Percentiles rank a stretch among this genome's conserved stretches.
Evolutionary conservation across 2,329 filamentous ascomycete species (phyloP).

Genomic region (Alternaria novae-zelandiae): DNA sequence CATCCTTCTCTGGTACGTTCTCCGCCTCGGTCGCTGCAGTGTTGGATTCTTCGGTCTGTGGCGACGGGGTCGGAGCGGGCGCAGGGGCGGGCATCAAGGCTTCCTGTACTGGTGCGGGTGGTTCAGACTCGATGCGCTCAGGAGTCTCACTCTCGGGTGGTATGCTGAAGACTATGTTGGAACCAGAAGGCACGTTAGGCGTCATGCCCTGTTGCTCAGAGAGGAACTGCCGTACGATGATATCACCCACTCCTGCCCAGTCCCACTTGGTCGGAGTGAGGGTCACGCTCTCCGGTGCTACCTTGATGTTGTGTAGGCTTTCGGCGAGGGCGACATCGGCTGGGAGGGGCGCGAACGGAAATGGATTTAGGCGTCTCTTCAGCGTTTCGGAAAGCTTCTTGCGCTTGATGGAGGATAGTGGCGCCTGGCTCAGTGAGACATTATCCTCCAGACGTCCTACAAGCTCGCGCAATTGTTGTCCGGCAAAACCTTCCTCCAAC

Average conservation of each 20-base stretch:
- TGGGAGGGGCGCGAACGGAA: conserved; percentile 50
- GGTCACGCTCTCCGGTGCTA: conserved; percentile 46
- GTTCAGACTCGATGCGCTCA: conserved; percentile 14
- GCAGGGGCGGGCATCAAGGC: conserved; percentile 8
- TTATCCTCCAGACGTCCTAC: conserved; percentile 61
- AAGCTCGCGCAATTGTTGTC: conserved; percentile 49
- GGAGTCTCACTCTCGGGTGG: conserved; percentile 41
- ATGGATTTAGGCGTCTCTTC: conserved; percentile 62
- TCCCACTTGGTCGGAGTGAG: conserved; percentile 48
- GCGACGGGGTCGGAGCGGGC: conserved; percentile 7
- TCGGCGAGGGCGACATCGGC: conserved; percentile 39
- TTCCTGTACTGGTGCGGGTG: conserved; percentile 7
- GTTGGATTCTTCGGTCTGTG: conserved; percentile 4
- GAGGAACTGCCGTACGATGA: conserved; percentile 53
- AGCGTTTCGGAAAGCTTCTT: conserved; percentile 60
- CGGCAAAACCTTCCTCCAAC: conserved; percentile 46
- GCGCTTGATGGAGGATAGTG: conserved; percentile 56
- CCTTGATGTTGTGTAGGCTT: conserved; percentile 18
- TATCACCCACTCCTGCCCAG: conserved; percentile 58
- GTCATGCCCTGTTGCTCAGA: conserved; percentile 49
- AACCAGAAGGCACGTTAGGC: conserved; percentile 42
- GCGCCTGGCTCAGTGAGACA: conserved; percentile 60
- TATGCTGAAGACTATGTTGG: conserved; percentile 51
- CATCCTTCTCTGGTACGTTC: conserved; percentile 5
- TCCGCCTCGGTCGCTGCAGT: not conserved